A percentile compares a stretch with the other conserved stretches of the same genome.
These are phyloP conservation scores for Jatropha curcas DNA, from an alignment of 345 rosid species.

Conservation along the genomic window DNA sequence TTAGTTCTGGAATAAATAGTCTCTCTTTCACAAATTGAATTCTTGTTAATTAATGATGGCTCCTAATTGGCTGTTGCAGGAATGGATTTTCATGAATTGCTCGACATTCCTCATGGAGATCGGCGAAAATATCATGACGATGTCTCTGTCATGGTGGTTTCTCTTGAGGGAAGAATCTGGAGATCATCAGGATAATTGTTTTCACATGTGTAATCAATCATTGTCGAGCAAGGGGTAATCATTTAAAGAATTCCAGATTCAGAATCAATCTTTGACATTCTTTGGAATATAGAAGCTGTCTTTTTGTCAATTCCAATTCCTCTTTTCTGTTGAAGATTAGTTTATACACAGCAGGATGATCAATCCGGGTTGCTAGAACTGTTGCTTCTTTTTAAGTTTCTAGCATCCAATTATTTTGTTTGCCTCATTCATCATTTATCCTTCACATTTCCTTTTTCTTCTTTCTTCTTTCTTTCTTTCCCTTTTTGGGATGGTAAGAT, in stretches of 20 bases:
- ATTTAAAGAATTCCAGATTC: slow-evolving; percentile 36
- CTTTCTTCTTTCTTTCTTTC: too few species aligned
- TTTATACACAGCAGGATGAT: neutral
- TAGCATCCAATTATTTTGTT: slow-evolving; percentile 4
- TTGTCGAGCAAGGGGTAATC: slow-evolving; percentile 41
- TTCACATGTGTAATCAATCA: slow-evolving; percentile 24
- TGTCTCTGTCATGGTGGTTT: slow-evolving; percentile 96
- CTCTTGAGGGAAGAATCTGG: slow-evolving; percentile 97
- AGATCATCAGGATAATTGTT: slow-evolving; percentile 73
- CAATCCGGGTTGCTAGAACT: neutral
- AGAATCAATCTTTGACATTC: slow-evolving; percentile 28
- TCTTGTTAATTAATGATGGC: neutral
- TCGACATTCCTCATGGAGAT: slow-evolving; percentile 93
- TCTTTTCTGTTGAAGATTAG: neutral
- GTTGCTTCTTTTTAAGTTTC: neutral
- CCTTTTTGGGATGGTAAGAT: neutral
- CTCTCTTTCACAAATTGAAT: neutral
- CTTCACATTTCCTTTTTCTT: neutral
- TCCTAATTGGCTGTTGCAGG: slow-evolving; percentile 45
- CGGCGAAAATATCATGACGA: slow-evolving; percentile 94
- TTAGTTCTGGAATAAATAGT: neutral
- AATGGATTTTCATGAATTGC: slow-evolving; percentile 90
- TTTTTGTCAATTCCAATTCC: slow-evolving; percentile 11
- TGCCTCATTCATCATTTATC: slow-evolving; percentile 9
- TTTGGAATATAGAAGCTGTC: slow-evolving; percentile 14